These are phyloP conservation scores for Calocybe cyanea DNA, from an alignment of 768 basidiomycete genomes.

Conservation along the genomic window DNA sequence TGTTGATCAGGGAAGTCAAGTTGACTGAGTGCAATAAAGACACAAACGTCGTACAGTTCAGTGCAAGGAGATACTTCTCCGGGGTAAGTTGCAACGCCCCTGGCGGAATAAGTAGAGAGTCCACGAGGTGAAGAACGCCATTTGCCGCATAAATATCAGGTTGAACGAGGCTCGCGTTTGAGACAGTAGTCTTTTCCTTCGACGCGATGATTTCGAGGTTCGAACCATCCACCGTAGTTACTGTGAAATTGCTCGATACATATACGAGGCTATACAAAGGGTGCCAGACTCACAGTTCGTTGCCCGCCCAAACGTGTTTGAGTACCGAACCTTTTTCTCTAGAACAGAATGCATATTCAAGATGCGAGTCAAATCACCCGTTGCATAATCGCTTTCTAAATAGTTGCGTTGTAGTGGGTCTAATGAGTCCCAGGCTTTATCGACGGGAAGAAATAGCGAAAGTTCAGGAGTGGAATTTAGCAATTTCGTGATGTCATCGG, in stretches of 20 bases:
- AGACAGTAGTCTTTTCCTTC: constrained; percentile 51
- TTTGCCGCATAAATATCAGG: constrained; percentile 91
- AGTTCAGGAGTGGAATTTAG: constrained; percentile 69
- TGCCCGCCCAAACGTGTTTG: constrained; percentile 51
- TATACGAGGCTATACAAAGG: not conserved
- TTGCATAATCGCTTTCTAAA: constrained; percentile 83
- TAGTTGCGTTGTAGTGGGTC: constrained; percentile 79
- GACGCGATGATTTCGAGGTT: constrained; percentile 57
- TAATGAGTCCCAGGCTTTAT: constrained; percentile 79
- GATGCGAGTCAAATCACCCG: constrained; percentile 74
- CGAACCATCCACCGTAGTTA: constrained; percentile 67
- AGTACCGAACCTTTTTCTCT: constrained; percentile 58
- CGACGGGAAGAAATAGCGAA: constrained; percentile 86
- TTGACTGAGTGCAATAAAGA: constrained; percentile 82
- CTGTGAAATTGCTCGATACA: constrained; percentile 34
- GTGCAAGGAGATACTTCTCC: constrained; percentile 90
- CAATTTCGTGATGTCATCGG: constrained; percentile 47
- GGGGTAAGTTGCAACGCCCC: constrained; percentile 79
- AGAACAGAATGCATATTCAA: constrained; percentile 74
- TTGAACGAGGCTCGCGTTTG: constrained; percentile 57
- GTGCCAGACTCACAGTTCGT: constrained; percentile 46
- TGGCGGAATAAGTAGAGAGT: constrained; percentile 74
- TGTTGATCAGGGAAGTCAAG: constrained; percentile 66
- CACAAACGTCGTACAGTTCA: constrained; percentile 91
- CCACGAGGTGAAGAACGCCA: constrained; percentile 90